Conservation (phyloP, 371 early-diverging fungal genomes). For the Fennellomyces sp. region DNA sequence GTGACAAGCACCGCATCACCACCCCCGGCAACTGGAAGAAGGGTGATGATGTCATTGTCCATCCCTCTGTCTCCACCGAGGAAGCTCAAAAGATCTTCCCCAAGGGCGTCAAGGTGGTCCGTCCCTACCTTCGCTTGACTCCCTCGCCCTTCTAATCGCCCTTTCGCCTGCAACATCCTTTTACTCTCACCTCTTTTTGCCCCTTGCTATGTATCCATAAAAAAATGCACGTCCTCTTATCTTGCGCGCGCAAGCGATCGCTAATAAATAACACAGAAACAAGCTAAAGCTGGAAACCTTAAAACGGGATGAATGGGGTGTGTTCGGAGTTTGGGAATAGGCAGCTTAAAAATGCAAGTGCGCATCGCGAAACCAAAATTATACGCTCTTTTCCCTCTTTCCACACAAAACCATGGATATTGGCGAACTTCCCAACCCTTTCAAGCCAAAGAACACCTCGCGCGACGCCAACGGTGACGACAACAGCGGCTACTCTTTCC, state of each 20-base stretch:
- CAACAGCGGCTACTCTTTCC: constrained; percentile 14
- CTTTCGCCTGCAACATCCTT: not conserved
- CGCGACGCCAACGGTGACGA: not conserved
- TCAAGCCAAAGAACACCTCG: constrained; percentile 13
- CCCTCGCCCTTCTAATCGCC: constrained; percentile 51
- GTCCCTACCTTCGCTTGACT: constrained; percentile 86
- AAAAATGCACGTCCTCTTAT: not conserved
- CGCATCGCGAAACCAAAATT: not conserved
- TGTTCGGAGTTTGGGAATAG: too few relatives aligned
- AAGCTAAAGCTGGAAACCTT: too few relatives aligned
- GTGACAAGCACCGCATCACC: constrained; percentile 85
- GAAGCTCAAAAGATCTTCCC: constrained; percentile 87
- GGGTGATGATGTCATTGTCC: constrained; percentile 90
- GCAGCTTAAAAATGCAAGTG: not conserved
- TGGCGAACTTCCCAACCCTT: constrained; percentile 39
- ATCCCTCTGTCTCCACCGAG: constrained; percentile 80
- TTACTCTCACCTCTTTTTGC: not conserved
- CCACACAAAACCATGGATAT: constrained; percentile 34
- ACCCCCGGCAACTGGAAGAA: constrained; percentile 95
- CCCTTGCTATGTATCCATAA: not conserved
- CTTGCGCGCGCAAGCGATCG: too few relatives aligned
- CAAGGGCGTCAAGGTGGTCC: constrained; percentile 73
- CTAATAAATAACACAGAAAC: too few relatives aligned
- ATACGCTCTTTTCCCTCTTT: constrained; percentile 6
- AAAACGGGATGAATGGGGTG: too few relatives aligned